Evolutionary conservation across 1,284 basidiomycete species (phyloP).

Genomic region (Fomitiporia mediterranea): DNA sequence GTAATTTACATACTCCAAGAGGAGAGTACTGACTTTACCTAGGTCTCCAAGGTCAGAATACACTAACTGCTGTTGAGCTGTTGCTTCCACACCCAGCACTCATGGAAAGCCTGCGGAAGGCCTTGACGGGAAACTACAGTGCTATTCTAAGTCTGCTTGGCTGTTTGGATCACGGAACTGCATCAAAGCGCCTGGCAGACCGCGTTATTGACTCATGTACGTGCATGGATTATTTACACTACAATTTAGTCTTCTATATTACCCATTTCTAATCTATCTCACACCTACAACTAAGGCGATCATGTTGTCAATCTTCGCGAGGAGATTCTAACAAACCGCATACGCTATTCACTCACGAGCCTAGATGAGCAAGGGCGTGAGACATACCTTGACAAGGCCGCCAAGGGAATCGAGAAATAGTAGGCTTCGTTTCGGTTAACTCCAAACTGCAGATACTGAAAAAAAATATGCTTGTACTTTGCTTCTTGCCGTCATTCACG

Average conservation of each 20-base stretch:
- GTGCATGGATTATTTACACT: constrained; percentile 28
- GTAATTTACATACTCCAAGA: neutral
- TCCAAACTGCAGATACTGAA: no score
- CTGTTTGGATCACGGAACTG: constrained; percentile 78
- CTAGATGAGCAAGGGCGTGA: constrained; percentile 65
- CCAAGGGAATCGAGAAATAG: constrained; percentile 79
- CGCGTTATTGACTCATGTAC: constrained; percentile 83
- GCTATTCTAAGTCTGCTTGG: constrained; percentile 87
- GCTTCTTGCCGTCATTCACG: neutral
- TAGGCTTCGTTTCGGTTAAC: no score
- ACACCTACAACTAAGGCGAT: constrained; percentile 48
- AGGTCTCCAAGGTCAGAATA: constrained; percentile 57
- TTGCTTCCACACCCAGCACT: constrained; percentile 76
- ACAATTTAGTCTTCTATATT: neutral
- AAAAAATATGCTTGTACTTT: neutral
- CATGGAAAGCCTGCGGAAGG: constrained; percentile 81
- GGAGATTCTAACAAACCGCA: constrained; percentile 77
- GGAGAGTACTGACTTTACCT: no score
- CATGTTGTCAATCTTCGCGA: constrained; percentile 89
- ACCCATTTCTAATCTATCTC: neutral
- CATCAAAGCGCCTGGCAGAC: constrained; percentile 84
- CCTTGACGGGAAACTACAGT: constrained; percentile 87
- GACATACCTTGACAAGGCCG: constrained; percentile 55
- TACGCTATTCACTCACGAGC: constrained; percentile 80
- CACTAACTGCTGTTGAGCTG: constrained; percentile 77